phyloP scores from a whole-genome alignment of 495 filamentous ascomycete genomes.

The Neurospora sp. region DNA sequence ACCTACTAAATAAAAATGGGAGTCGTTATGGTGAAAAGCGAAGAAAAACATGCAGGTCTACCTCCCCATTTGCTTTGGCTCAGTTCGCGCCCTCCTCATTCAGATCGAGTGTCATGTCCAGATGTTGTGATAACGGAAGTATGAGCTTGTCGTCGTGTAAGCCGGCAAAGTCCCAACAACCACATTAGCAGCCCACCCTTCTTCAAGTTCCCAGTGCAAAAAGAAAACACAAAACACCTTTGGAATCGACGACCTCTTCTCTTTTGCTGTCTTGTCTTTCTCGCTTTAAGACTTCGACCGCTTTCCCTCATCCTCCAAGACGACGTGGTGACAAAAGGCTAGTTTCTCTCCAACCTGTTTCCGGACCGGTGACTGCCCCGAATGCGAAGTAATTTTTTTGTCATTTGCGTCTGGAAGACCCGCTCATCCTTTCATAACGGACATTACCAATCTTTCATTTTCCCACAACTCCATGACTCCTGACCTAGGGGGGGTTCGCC shows the following conservation, averaged over 20 bases:
- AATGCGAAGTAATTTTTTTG: conserved; percentile 1
- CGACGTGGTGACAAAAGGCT: not conserved
- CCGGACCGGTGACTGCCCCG: not conserved
- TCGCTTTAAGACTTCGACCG: conserved; percentile 6
- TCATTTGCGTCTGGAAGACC: conserved; percentile 16
- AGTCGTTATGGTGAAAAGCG: not conserved
- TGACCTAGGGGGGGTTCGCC: conserved; percentile 2
- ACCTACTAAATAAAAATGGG: not conserved
- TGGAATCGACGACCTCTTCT: conserved; percentile 8
- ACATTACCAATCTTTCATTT: conserved; percentile 18
- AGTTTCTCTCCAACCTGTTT: not conserved
- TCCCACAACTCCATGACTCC: not conserved
- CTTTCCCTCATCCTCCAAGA: not conserved
- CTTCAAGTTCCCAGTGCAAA: not conserved
- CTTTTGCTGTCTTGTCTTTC: conserved; percentile 9
- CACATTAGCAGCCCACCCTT: not conserved
- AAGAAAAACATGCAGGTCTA: not conserved
- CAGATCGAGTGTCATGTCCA: not conserved
- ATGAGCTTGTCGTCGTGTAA: not conserved
- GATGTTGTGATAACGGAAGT: not conserved
- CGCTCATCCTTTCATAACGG: conserved; percentile 21
- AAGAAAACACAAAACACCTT: not conserved
- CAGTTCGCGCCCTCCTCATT: not conserved
- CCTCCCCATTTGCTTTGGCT: not conserved
- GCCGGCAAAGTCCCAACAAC: not conserved